phyloP scores from a whole-genome alignment of 345 rosid species.

The Trapa incisa region DNA sequence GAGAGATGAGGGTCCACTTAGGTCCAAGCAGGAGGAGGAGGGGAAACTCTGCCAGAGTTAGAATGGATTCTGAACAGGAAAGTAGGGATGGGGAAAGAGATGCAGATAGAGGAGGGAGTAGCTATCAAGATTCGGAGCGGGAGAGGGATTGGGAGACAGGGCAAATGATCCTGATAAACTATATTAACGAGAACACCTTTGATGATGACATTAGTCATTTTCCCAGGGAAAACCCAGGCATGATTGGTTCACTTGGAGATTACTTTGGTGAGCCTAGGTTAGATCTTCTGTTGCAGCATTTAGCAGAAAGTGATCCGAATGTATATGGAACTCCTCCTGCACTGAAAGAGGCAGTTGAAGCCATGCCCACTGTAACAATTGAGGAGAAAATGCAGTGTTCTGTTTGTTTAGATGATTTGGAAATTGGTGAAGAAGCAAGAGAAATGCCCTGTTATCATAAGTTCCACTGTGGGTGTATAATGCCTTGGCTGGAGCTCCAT shows the following conservation, averaged over 20 bases:
- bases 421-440: slow-evolving; percentile 45
- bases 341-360: slow-evolving; percentile 57
- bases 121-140: not conserved
- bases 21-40: slow-evolving; percentile 37
- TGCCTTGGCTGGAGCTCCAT: slow-evolving; percentile 91
- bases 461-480: slow-evolving; percentile 59
- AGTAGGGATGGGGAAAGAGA: too few relatives aligned
- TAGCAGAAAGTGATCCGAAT: slow-evolving; percentile 63
- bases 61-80: slow-evolving; percentile 50
- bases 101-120: too few relatives aligned
- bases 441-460: slow-evolving; percentile 91
- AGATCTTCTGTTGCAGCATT: slow-evolving; percentile 60
- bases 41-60: slow-evolving; percentile 64
- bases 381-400: slow-evolving; percentile 51
- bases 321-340: slow-evolving; percentile 84
- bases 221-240: slow-evolving; percentile 29
- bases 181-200: slow-evolving; percentile 36
- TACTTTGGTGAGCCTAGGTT: slow-evolving; percentile 76
- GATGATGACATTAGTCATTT: slow-evolving; percentile 28
- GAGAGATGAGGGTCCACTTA: slow-evolving; percentile 38
- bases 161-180: slow-evolving; percentile 42
- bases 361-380: slow-evolving; percentile 36
- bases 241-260: slow-evolving; percentile 51
- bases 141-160: slow-evolving; percentile 32
- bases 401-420: slow-evolving; percentile 81